Percentiles rank a stretch among this genome's conserved stretches.
Conservation (phyloP, 2,329 filamentous ascomycete species). For the Podosphaera aphanis region DNA sequence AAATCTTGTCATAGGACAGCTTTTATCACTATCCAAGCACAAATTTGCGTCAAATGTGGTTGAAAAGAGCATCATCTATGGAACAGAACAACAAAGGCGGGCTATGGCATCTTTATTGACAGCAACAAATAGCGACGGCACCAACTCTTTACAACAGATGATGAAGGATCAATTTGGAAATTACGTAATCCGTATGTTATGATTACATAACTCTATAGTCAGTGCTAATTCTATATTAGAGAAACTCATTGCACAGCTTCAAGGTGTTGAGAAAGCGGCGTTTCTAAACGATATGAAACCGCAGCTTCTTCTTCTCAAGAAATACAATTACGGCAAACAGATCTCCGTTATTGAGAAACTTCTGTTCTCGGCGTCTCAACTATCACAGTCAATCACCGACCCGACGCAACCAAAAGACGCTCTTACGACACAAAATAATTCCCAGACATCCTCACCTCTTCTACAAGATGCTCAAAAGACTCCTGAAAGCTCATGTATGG, state of each 20-base stretch:
- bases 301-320: conserved; percentile 37
- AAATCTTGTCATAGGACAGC: conserved; percentile 42
- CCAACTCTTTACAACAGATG: conserved; percentile 46
- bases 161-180: conserved; percentile 88
- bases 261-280: conserved; percentile 31
- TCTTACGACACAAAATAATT: conserved; percentile 22
- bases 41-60: conserved; percentile 96
- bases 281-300: conserved; percentile 41
- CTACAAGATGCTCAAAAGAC: conserved; percentile 48
- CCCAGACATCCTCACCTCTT: conserved; percentile 37
- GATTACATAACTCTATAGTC: not conserved
- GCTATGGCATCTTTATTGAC: conserved; percentile 43
- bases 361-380: conserved; percentile 16
- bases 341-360: conserved; percentile 38
- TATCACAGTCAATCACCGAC: conserved; percentile 6
- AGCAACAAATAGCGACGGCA: conserved; percentile 35
- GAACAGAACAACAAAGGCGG: conserved; percentile 42
- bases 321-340: conserved; percentile 41
- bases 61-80: conserved; percentile 65
- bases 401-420: conserved; percentile 12
- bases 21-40: conserved; percentile 65
- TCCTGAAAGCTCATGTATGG: conserved; percentile 40
- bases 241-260: conserved; percentile 46
- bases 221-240: conserved; percentile 27
- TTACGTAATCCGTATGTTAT: conserved; percentile 79